Evolutionary conservation across 768 basidiomycete genomes (phyloP).

Genomic region (Auriculariales sp.): DNA sequence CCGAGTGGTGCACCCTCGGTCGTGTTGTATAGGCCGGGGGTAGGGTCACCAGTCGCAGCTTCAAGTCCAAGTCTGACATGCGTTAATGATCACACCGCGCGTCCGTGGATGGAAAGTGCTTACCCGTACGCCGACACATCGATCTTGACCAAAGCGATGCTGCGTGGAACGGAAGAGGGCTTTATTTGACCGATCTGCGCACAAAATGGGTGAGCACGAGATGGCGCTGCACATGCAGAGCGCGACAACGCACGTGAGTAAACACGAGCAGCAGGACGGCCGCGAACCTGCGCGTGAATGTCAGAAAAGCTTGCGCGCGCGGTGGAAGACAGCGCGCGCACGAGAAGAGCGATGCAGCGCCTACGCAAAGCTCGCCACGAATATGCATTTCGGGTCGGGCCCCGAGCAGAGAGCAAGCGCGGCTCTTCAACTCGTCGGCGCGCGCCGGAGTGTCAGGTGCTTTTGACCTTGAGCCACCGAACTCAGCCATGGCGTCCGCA

Average conservation of each 20-base stretch:
- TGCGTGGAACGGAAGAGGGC: slow-evolving; percentile 54
- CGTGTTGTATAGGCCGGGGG: slow-evolving; percentile 47
- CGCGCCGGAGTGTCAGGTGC: background rate
- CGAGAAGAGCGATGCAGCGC: slow-evolving; percentile 59
- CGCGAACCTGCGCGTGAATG: slow-evolving; percentile 25
- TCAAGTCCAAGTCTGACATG: slow-evolving; percentile 21
- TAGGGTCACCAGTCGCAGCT: slow-evolving; percentile 38
- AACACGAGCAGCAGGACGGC: slow-evolving; percentile 56
- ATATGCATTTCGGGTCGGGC: slow-evolving; percentile 20
- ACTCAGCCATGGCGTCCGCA: too few relatives aligned
- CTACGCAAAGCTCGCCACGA: slow-evolving; percentile 68
- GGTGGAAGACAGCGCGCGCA: slow-evolving; percentile 22
- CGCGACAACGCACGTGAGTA: slow-evolving; percentile 45
- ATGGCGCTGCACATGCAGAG: slow-evolving; percentile 9
- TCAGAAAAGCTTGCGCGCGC: slow-evolving; percentile 9
- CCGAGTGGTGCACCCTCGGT: slow-evolving; percentile 51
- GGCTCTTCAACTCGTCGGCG: background rate
- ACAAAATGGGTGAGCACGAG: slow-evolving; percentile 8
- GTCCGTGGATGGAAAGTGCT: slow-evolving; percentile 10
- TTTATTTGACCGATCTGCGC: slow-evolving; percentile 72
- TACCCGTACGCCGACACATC: slow-evolving; percentile 63
- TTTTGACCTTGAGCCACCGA: too few relatives aligned
- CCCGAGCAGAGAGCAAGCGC: background rate
- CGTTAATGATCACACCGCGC: slow-evolving; percentile 23
- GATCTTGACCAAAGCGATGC: slow-evolving; percentile 58